These are phyloP conservation scores for Rhododendron kiyosumense DNA, from an alignment of 148 eudicot species.

Conservation along the genomic window DNA sequence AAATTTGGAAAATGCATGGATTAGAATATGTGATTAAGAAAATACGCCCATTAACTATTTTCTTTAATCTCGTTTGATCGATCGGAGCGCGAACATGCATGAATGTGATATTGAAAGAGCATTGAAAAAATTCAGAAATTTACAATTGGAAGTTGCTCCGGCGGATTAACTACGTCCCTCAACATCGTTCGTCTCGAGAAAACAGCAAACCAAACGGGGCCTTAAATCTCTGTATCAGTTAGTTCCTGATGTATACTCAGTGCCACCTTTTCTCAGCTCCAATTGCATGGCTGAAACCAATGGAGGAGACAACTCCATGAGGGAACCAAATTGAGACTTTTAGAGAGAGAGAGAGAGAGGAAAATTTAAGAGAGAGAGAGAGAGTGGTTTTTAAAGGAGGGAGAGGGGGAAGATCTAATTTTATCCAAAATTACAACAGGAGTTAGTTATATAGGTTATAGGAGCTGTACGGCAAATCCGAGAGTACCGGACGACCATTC, in stretches of 20 bases:
- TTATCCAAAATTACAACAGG: neutral
- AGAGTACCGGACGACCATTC: constrained; percentile 27
- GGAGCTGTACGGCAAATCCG: constrained; percentile 14
- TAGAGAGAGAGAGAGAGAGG: neutral
- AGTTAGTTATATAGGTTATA: constrained; percentile 3
- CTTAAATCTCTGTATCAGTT: neutral
- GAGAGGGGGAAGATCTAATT: neutral
- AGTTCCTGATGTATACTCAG: neutral
- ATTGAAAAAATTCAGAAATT: neutral
- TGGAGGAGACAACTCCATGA: constrained; percentile 8
- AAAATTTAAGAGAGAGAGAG: neutral
- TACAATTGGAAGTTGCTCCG: constrained; percentile 29
- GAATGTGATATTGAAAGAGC: neutral
- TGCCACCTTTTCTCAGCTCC: constrained; percentile 12
- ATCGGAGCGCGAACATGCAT: neutral
- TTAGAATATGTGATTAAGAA: neutral
- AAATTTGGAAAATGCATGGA: neutral
- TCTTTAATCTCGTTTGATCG: neutral
- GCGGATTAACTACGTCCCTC: constrained; percentile 26
- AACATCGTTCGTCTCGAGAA: constrained; percentile 10
- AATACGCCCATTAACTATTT: neutral
- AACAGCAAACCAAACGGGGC: neutral
- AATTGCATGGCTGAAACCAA: constrained; percentile 11
- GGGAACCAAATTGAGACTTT: neutral
- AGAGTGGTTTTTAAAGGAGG: neutral